Base-by-base conservation (phyloP, 805 yeast genomes). In the Lipomyces lipofer region DNA sequence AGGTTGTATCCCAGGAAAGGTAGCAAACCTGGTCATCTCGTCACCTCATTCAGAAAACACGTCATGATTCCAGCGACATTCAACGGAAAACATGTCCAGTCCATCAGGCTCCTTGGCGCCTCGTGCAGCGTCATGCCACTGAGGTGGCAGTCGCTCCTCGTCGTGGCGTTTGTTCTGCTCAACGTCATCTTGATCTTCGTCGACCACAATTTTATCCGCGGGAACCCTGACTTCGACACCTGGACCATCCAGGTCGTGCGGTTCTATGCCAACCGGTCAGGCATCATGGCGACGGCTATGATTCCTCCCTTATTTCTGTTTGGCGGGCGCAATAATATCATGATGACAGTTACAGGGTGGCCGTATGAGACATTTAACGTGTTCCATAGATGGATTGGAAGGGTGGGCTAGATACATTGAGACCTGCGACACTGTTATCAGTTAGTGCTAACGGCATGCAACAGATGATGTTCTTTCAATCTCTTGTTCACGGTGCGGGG, bases 291-390 rank as follows among this genome's bases (percentile, higher is more conserved):
- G 0, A 47, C 59, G 28, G 44, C 43, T 29, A 54, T 50, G 36
- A 21, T 83, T 53, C 92, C 94, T 0, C 66, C 78, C 5, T 66
- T 82, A 15, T 78, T 80, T 56, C 69, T 85, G 52, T 84, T 86
- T 68, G 88, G 88, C 4, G 85, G 85, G 28, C 74, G 94, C 63
- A 88, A 87, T 67, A 87, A 85, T 64, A 80, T 88, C 19, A 73
- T 87, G 64, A 77, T 79, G 58, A 72, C 71, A 65, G 50, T 84
- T 4, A 78, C 90, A 1, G 88, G 91, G 2, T 76, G 86, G 74
- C 68, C 82, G 0, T 83, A 79, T 61, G 71, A 82, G 12, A 76
- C 85, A 1, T 86, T 87, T 70, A 74, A 81, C 63, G 70, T 74
- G 27, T 79, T 78, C 64, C 96, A 88, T 69, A 81, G 77, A 66